Percentiles rank a stretch among this genome's conserved stretches.
These are phyloP conservation scores for Gremmenia infestans DNA, from an alignment of 2,329 filamentous ascomycete species.

Conservation along the genomic window DNA sequence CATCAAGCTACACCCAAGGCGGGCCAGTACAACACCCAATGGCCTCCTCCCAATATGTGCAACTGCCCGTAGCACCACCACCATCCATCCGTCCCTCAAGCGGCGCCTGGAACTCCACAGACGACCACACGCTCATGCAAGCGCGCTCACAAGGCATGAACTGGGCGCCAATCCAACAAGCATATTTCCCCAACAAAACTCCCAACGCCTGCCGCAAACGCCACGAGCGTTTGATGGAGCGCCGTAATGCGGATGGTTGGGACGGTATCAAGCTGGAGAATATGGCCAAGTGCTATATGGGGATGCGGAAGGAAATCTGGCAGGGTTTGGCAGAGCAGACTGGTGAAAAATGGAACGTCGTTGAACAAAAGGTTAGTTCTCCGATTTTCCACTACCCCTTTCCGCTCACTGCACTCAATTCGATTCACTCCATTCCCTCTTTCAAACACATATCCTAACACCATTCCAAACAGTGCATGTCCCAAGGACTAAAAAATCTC, in stretches of 20 bases:
- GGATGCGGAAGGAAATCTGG: constrained; percentile 78
- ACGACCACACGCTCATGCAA: constrained; percentile 68
- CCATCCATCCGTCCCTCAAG: constrained; percentile 47
- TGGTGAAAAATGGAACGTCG: constrained; percentile 78
- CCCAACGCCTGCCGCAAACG: constrained; percentile 74
- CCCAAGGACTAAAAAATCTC: constrained; percentile 76
- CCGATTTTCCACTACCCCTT: constrained; percentile 1
- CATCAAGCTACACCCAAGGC: constrained; percentile 12
- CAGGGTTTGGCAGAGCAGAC: constrained; percentile 63
- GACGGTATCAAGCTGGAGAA: constrained; percentile 69
- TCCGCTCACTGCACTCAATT: not conserved
- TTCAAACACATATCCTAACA: constrained; percentile 9
- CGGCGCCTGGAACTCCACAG: constrained; percentile 66
- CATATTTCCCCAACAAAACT: constrained; percentile 72
- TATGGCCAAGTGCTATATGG: constrained; percentile 74
- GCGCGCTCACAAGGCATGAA: constrained; percentile 73
- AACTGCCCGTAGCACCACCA: constrained; percentile 4
- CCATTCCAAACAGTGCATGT: constrained; percentile 60
- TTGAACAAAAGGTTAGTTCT: constrained; percentile 54
- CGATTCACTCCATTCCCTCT: not conserved
- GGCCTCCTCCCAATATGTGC: constrained; percentile 10
- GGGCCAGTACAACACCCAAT: constrained; percentile 19
- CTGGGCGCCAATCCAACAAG: constrained; percentile 74
- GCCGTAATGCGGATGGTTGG: constrained; percentile 57
- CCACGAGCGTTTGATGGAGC: constrained; percentile 78